Conservation (phyloP, 2,329 filamentous ascomycete genomes). For the Trichoderma citrinoviride region DNA sequence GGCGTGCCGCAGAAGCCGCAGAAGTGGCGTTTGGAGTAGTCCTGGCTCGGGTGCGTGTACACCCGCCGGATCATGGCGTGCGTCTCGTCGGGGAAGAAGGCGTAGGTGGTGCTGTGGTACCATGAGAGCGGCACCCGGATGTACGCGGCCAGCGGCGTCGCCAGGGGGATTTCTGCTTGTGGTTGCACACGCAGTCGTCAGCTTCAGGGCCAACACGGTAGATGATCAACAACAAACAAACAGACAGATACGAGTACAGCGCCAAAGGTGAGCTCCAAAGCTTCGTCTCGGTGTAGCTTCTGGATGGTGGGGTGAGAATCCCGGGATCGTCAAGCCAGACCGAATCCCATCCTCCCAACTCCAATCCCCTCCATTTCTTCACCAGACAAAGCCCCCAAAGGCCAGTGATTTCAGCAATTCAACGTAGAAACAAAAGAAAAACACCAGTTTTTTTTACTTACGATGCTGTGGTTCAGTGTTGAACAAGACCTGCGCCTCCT, state of each 20-base stretch:
- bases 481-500: constrained; percentile 69
- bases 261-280: not conserved
- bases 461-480: constrained; percentile 67
- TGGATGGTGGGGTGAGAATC: no score
- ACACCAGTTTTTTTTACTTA: constrained; percentile 54
- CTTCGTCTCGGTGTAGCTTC: no score
- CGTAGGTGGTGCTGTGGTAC: constrained; percentile 73
- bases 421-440: not conserved
- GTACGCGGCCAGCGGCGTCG: constrained; percentile 73
- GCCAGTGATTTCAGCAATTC: not conserved
- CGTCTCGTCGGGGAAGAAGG: constrained; percentile 77
- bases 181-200: not conserved
- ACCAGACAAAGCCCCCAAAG: not conserved
- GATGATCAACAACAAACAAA: not conserved
- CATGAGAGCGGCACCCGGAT: constrained; percentile 77
- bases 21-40: constrained; percentile 69
- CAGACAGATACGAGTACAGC: not conserved
- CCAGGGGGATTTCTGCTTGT: constrained; percentile 61
- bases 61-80: constrained; percentile 62
- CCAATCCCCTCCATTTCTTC: not conserved
- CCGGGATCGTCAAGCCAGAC: not conserved
- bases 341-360: not conserved
- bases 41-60: constrained; percentile 60
- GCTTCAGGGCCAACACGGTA: not conserved
- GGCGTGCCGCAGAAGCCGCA: constrained; percentile 91